A percentile compares a stretch with the other conserved stretches of the same genome.
These are phyloP conservation scores for Xanthoconium purpureum DNA, from an alignment of 768 basidiomycete species.

Conservation along the genomic window DNA sequence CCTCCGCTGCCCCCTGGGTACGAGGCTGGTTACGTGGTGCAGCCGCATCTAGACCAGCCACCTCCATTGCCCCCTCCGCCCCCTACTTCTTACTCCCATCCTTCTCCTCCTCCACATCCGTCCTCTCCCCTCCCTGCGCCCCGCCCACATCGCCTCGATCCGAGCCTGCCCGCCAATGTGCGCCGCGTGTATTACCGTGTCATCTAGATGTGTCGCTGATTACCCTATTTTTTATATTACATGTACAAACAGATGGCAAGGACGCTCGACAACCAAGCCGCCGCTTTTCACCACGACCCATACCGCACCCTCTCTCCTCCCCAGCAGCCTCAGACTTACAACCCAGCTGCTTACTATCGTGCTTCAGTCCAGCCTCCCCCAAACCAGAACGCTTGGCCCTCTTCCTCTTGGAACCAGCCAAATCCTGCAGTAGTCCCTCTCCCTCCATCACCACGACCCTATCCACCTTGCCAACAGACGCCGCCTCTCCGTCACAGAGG, in stretches of 20 bases:
- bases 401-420: background rate
- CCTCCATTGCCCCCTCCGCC: slow-evolving; percentile 54
- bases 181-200: slow-evolving; percentile 27
- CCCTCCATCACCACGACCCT: slow-evolving; percentile 21
- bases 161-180: slow-evolving; percentile 60
- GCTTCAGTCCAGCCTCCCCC: slow-evolving; percentile 22
- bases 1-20: slow-evolving; percentile 25
- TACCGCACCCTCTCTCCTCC: slow-evolving; percentile 22
- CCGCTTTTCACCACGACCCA: slow-evolving; percentile 23
- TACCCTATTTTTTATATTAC: slow-evolving; percentile 24
- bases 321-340: slow-evolving; percentile 17
- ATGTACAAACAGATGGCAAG: slow-evolving; percentile 56
- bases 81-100: slow-evolving; percentile 32
- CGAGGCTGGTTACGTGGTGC: slow-evolving; percentile 6
- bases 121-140: slow-evolving; percentile 49
- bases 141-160: slow-evolving; percentile 60
- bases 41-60: slow-evolving; percentile 21
- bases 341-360: slow-evolving; percentile 16
- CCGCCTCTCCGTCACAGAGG: slow-evolving; percentile 24
- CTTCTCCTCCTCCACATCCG: slow-evolving; percentile 27
- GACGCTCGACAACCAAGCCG: slow-evolving; percentile 50
- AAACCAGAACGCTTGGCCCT: slow-evolving; percentile 26
- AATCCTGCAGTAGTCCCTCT: slow-evolving; percentile 17
- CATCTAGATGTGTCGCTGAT: slow-evolving; percentile 12
- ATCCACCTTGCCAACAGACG: slow-evolving; percentile 19